These are phyloP conservation scores for Barbatosphaeria neglecta DNA, from an alignment of 495 filamentous ascomycete genomes.

Conservation along the genomic window DNA sequence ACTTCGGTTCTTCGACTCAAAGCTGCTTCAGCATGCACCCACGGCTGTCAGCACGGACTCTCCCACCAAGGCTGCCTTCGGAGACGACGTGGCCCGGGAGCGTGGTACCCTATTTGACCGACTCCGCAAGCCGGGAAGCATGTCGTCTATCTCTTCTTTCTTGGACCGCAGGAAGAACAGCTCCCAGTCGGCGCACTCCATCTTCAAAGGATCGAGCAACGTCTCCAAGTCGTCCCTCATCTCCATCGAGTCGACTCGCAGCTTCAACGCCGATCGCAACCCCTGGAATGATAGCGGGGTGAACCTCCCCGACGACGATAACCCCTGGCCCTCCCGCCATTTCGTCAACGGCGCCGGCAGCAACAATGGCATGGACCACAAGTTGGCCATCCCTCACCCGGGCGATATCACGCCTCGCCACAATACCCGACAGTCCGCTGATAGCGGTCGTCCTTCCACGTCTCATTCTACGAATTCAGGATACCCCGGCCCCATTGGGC, in stretches of 20 bases:
- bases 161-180: constrained; percentile 88
- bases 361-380: constrained; percentile 50
- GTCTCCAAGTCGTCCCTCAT: constrained; percentile 89
- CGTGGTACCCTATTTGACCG: constrained; percentile 77
- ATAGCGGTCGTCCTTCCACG: constrained; percentile 84
- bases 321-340: constrained; percentile 48
- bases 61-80: constrained; percentile 66
- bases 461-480: constrained; percentile 86
- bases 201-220: constrained; percentile 91
- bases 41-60: constrained; percentile 70
- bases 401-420: constrained; percentile 77
- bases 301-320: constrained; percentile 78
- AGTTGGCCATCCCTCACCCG: constrained; percentile 50
- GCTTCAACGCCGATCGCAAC: constrained; percentile 76
- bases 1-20: constrained; percentile 90
- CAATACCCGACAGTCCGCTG: constrained; percentile 67
- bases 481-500: constrained; percentile 83
- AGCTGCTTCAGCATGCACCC: constrained; percentile 83
- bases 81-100: constrained; percentile 62
- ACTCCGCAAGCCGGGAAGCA: constrained; percentile 76
- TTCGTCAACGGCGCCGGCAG: too few species aligned
- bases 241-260: constrained; percentile 84
- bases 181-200: constrained; percentile 62
- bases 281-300: constrained; percentile 96
- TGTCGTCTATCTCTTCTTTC: constrained; percentile 85